These are phyloP conservation scores for Entoloma clypeatum DNA, from an alignment of 1,284 basidiomycete genomes.

Conservation along the genomic window DNA sequence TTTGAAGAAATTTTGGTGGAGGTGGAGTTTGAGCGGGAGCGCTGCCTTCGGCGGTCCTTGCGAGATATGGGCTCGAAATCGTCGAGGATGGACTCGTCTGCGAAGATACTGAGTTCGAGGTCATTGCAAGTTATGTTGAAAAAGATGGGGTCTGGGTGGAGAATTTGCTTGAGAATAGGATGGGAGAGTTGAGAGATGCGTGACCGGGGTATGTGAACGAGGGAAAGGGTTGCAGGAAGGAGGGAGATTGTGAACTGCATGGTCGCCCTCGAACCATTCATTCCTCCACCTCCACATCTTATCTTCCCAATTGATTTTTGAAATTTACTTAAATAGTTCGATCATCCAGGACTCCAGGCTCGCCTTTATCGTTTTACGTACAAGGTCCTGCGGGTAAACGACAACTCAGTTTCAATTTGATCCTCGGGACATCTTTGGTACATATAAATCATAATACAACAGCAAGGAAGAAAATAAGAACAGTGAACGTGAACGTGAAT, in stretches of 20 bases:
- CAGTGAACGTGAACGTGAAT: conserved; percentile 12
- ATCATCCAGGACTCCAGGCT: too few relatives aligned
- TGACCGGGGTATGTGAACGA: conserved; percentile 67
- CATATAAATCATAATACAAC: conserved; percentile 10
- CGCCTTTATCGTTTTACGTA: too few relatives aligned
- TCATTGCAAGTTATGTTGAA: conserved; percentile 74
- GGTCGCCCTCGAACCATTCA: conserved; percentile 1
- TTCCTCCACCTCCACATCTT: too few relatives aligned
- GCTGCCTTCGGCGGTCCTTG: conserved; percentile 48
- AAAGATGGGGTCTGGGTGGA: conserved; percentile 61
- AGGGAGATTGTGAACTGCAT: conserved; percentile 61
- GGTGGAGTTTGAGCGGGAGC: conserved; percentile 37
- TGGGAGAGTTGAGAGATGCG: conserved; percentile 57
- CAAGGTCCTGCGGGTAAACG: too few relatives aligned
- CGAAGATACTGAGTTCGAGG: conserved; percentile 70
- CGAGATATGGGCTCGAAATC: conserved; percentile 62
- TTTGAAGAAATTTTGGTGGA: conserved; percentile 28
- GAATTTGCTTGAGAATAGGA: conserved; percentile 63
- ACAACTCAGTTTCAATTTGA: too few relatives aligned
- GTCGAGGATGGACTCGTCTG: conserved; percentile 51
- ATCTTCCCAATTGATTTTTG: too few relatives aligned
- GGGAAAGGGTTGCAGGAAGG: conserved; percentile 64
- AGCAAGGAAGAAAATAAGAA: conserved; percentile 4
- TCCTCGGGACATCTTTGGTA: too few relatives aligned
- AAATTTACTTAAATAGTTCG: too few relatives aligned